Percentiles rank a stretch among this genome's conserved stretches.
Evolutionary conservation across 805 yeast genomes (phyloP).

Genomic region (Myxozyma udenii): DNA sequence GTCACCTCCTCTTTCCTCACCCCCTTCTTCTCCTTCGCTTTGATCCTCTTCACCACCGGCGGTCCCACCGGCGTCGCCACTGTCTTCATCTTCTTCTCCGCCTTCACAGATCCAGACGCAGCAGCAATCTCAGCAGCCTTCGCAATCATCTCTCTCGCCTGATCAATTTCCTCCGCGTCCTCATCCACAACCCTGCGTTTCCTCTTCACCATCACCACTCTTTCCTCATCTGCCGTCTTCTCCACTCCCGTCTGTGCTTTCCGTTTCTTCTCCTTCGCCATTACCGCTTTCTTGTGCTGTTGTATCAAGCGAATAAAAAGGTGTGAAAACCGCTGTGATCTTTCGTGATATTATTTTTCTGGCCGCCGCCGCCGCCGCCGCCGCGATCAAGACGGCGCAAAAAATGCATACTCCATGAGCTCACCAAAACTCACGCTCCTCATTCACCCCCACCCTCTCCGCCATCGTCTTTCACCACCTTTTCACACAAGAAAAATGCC

Average conservation of each 20-base stretch:
- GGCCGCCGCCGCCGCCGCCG: too few relatives aligned
- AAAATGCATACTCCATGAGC: too few relatives aligned
- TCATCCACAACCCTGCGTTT: neutral
- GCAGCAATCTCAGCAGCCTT: neutral
- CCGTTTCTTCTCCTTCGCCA: neutral
- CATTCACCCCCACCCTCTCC: neutral
- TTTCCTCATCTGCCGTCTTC: too few relatives aligned
- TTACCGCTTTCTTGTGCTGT: too few relatives aligned
- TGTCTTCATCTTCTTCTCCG: neutral
- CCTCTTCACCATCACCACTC: slow-evolving; percentile 3
- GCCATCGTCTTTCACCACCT: neutral
- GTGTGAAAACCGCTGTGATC: too few relatives aligned
- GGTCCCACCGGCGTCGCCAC: neutral
- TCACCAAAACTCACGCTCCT: too few relatives aligned
- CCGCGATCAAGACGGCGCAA: too few relatives aligned
- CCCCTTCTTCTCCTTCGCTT: neutral
- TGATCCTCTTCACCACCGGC: neutral
- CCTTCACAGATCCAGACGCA: neutral
- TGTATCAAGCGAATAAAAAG: too few relatives aligned
- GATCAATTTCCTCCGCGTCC: neutral
- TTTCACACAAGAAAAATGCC: slow-evolving; percentile 1
- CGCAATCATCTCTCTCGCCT: neutral
- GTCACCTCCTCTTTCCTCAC: neutral
- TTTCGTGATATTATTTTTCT: too few relatives aligned
- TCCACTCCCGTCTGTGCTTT: neutral